These are phyloP conservation scores for Bipolaris sorokiniana DNA, from an alignment of 2,329 filamentous ascomycete genomes.

Conservation along the genomic window DNA sequence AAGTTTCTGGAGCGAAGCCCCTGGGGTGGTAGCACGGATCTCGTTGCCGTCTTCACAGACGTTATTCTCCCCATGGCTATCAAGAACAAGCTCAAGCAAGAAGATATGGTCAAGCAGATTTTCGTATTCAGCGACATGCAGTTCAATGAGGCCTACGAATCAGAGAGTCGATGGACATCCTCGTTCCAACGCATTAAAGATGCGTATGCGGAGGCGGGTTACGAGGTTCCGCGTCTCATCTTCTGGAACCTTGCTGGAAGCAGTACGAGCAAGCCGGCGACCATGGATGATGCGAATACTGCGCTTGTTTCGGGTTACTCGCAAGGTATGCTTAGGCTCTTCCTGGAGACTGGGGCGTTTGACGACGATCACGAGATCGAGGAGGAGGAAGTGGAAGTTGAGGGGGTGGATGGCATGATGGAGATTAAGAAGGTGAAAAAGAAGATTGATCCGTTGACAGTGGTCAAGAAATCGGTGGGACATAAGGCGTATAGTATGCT, in stretches of 20 bases:
- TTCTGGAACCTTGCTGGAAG: conserved; percentile 65
- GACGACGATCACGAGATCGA: conserved; percentile 51
- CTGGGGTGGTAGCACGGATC: conserved; percentile 59
- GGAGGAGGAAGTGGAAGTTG: conserved; percentile 42
- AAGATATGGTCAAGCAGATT: conserved; percentile 66
- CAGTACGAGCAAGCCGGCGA: conserved; percentile 58
- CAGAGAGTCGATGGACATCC: conserved; percentile 47
- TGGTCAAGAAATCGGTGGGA: conserved; percentile 52
- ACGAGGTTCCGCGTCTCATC: conserved; percentile 64
- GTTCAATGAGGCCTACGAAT: conserved; percentile 54
- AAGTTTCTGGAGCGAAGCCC: conserved; percentile 29
- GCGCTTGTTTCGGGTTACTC: conserved; percentile 63
- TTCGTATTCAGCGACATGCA: conserved; percentile 69
- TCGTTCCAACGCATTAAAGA: conserved; percentile 59
- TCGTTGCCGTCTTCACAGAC: conserved; percentile 61
- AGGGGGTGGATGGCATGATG: conserved; percentile 46
- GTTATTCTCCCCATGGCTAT: conserved; percentile 63
- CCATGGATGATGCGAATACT: conserved; percentile 54
- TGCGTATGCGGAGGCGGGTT: conserved; percentile 57
- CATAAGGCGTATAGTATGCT: conserved; percentile 64
- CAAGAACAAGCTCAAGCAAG: conserved; percentile 56
- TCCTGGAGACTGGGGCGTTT: conserved; percentile 59
- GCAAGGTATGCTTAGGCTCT: conserved; percentile 64
- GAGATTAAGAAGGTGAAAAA: conserved; percentile 43
- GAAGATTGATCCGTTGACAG: conserved; percentile 22